Evolutionary conservation across 495 filamentous ascomycete species (phyloP).

Genomic region (Tuber magnatum): DNA sequence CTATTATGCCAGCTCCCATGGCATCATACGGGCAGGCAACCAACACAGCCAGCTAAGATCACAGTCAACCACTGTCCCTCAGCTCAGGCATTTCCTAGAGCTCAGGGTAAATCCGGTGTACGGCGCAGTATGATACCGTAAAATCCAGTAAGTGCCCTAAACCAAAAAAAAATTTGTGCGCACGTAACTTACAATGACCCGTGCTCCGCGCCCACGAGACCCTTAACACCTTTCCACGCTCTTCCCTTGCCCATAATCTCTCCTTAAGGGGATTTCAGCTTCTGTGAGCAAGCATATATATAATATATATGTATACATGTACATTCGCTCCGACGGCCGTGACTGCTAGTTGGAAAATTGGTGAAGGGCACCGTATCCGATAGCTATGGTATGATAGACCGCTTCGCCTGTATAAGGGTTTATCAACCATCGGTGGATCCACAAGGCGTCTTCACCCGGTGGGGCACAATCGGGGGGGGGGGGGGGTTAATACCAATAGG

Average conservation of each 20-base stretch:
- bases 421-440: background rate
- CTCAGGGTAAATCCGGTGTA: background rate
- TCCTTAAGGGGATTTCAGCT: background rate
- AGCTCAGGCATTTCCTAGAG: background rate
- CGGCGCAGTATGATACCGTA: background rate
- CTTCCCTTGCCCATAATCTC: background rate
- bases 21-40: background rate
- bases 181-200: background rate
- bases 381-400: background rate
- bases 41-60: background rate
- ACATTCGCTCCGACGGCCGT: background rate
- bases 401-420: background rate
- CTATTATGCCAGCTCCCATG: background rate
- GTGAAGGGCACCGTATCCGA: background rate
- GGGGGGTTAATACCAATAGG: background rate
- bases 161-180: background rate
- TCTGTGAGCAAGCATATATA: background rate
- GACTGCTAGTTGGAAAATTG: background rate
- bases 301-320: too few species aligned
- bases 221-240: background rate
- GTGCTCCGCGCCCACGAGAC: background rate
- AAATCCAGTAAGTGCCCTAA: background rate
- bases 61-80: background rate
- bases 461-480: background rate
- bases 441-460: too few species aligned